Evolutionary conservation across 2,329 filamentous ascomycete genomes (phyloP).

Genomic region (Arthrobotrys sinensis): DNA sequence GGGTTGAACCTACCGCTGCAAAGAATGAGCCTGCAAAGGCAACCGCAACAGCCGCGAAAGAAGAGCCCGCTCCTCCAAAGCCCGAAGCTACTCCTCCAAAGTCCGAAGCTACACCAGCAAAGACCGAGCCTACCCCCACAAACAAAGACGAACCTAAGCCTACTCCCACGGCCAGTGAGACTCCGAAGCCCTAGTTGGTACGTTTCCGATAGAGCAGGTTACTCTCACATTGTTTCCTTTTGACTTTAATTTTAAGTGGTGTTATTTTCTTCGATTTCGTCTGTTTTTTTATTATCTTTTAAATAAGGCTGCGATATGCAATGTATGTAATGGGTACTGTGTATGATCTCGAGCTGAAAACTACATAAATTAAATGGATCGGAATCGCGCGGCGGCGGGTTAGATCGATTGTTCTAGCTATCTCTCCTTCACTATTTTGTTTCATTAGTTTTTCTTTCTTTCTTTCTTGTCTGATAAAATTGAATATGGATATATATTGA

Average conservation of each 20-base stretch:
- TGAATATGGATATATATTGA: no score
- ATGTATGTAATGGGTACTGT: slow-evolving; percentile 3
- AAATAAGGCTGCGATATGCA: slow-evolving; percentile 30
- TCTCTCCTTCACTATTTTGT: not conserved
- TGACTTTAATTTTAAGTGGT: not conserved
- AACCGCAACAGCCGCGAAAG: no score
- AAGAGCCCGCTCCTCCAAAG: not conserved
- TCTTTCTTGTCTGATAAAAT: no score
- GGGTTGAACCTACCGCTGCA: not conserved
- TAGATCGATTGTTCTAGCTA: not conserved
- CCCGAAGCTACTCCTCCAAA: not conserved
- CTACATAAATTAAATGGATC: not conserved
- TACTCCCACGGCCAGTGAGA: not conserved
- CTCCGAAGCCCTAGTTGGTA: not conserved
- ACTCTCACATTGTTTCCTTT: not conserved
- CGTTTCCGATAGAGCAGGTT: slow-evolving; percentile 6
- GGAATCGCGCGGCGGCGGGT: not conserved
- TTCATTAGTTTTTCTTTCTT: not conserved
- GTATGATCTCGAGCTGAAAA: not conserved
- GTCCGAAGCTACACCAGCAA: not conserved
- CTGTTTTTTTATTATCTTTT: not conserved
- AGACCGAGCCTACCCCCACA: not conserved
- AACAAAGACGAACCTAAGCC: not conserved
- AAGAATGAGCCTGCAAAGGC: not conserved
- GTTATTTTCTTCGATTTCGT: not conserved